Evolutionary conservation across 192 early-diverging fungal genomes (phyloP), one percentile per base, ranked within the genome.

Genomic region (Funneliformis mosseae): DNA sequence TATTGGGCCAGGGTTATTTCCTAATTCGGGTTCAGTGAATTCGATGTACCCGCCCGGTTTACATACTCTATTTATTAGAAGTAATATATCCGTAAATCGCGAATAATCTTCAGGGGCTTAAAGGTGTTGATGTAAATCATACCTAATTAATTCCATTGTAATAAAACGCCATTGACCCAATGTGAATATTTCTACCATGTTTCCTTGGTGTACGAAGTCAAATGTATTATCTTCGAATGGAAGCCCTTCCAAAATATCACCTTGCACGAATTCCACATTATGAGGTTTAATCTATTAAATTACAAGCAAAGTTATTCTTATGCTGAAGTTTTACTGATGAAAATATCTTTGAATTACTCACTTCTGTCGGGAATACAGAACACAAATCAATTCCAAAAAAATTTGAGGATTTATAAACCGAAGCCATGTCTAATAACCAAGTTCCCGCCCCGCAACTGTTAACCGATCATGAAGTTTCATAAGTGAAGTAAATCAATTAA

Each of bases 221-320:
- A 69, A 69, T 1, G 67, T 69, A 3, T 69, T n/a, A 33, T 69
- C 67, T 8, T 33, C 27, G n/a, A n/a, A 69, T n/a, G 67, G 67
- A 7, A 69, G 39, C 14, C 11, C 28, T 7, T 28, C 14, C 39
- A 69, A 69, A 39, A 69, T 6, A 69, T 69, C 39, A 5, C 67
- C 67, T 69, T 41, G 67, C n/a, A 9, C 28, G 12, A 69, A 69
- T 28, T 69, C 27, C 67, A 69, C 67, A 27, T 69, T 69, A 14
- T 5, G 1, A 3, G 67, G 67, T 55, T 55, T 55, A 7, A 55
- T 55, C 50, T 55, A 55, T 33, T 33, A 33, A 33, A n/a, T 21
- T 45, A 45, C 1, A 45, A 4, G 9, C 6, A 45, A 45, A 45
- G 9, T 45, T 45, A 45, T 45, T 45, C 0, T 45, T 45, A 45